Base-by-base conservation (phyloP, 768 basidiomycete species). In the Calvatia gigantea region DNA sequence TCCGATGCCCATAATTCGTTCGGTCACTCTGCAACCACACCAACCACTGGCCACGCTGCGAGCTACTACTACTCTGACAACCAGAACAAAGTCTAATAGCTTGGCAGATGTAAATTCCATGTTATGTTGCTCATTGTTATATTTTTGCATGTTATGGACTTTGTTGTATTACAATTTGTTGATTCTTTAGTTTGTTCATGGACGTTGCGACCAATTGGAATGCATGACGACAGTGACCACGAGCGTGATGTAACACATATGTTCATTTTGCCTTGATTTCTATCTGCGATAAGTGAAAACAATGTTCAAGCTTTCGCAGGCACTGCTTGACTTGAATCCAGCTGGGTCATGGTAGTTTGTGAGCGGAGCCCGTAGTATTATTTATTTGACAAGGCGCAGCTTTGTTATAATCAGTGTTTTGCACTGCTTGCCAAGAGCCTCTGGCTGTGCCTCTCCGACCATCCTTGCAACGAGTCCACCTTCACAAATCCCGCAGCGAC, bases 1-100 rank as follows among this genome's bases (percentile, higher is more conserved):
- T 49, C 67, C 14, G 69, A 68, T 58, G 58, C 56, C 25, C 17
- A 63, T 8, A 45, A 71, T 56, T 66, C 72, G 0, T 72, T 69
- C 51, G 70, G 70, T 12, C 47, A 39, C 8, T 43, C 54, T 31
- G 14, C 39, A 29, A 19, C 45, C 7, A 35, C 54, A 28, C 54
- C 27, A 12, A 39, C 19, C 46, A 31, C 41, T 33, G 51, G 51
- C 6, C 41, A 56, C 27, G 54, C 54, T 41, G 54, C 54, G 9
- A 39, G 23, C 17, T 56, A 56, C 27, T 56, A 56, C 39, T 31
- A 56, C 32, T 35, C 52, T 15, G 39, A 49, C 21, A 31, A 42
- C 11, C n/a, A 42, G 14, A 48, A 49, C 54, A 42, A 56, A 32
- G 54, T 56, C 6, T 56, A 6, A 48, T 19, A 31, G 25, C 28